Evolutionary conservation across 371 early-diverging fungal genomes (phyloP).

Genomic region (Encephalitozoon romaleae): DNA sequence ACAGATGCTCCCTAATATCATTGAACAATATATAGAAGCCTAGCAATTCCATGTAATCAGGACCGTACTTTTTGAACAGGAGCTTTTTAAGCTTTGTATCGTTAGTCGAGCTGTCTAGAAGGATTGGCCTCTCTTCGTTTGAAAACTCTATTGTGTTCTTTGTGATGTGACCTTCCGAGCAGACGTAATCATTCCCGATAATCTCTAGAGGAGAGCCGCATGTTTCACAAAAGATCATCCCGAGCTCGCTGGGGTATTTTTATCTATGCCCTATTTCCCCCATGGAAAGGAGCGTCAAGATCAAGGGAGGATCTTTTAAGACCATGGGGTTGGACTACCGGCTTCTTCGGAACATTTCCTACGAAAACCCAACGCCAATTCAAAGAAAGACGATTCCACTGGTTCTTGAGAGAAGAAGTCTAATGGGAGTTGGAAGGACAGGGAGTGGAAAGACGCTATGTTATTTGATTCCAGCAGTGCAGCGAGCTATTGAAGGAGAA

Average conservation of each 20-base stretch:
- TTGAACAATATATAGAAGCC: background rate
- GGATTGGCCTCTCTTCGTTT: background rate
- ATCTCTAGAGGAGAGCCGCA: background rate
- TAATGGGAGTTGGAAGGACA: constrained; percentile 89
- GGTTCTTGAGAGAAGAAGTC: constrained; percentile 83
- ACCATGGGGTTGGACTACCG: constrained; percentile 50
- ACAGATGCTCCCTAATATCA: background rate
- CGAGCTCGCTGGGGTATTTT: background rate
- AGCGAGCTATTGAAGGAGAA: constrained; percentile 70
- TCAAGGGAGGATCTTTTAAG: constrained; percentile 57
- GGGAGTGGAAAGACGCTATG: constrained; percentile 97
- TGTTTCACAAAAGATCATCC: background rate
- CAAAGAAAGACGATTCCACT: constrained; percentile 82
- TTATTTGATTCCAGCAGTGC: constrained; percentile 80
- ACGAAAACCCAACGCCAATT: constrained; percentile 77
- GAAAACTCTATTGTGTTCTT: background rate
- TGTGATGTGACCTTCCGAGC: background rate
- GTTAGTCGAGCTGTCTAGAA: background rate
- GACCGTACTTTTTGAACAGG: background rate
- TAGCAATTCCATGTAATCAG: background rate
- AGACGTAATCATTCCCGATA: background rate
- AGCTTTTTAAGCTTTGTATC: background rate
- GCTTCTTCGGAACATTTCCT: constrained; percentile 59
- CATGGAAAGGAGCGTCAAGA: constrained; percentile 33
- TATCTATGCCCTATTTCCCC: background rate